Percentiles rank a stretch among this genome's conserved stretches.
phyloP scores from a whole-genome alignment of 2,329 filamentous ascomycete genomes.

The Sclerotinia trifoliorum region DNA sequence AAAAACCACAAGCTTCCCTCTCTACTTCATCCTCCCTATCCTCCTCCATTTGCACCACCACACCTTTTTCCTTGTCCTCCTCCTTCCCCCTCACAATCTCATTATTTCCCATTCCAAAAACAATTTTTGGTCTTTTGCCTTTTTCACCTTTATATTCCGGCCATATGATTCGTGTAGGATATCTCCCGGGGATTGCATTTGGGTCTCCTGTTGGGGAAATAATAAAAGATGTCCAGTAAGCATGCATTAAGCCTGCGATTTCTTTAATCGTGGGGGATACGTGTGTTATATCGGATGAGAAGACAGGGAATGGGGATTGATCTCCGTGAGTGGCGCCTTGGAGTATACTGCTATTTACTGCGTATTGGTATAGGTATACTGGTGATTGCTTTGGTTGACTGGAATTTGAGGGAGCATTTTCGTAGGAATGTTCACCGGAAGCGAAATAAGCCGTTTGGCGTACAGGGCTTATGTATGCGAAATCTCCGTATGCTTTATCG shows the following conservation, averaged over 20 bases:
- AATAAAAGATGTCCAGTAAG: constrained; percentile 40
- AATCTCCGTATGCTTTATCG: constrained; percentile 61
- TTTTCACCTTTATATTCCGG: constrained; percentile 30
- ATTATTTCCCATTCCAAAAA: constrained; percentile 61
- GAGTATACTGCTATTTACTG: constrained; percentile 43
- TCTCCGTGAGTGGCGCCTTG: constrained; percentile 46
- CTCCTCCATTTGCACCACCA: constrained; percentile 45
- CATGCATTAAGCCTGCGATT: constrained; percentile 37
- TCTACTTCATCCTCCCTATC: constrained; percentile 44
- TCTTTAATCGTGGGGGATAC: constrained; percentile 23
- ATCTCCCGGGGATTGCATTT: constrained; percentile 32
- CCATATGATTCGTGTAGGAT: constrained; percentile 15
- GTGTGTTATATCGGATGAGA: constrained; percentile 34
- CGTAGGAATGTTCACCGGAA: constrained; percentile 25
- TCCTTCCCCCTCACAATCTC: constrained; percentile 47
- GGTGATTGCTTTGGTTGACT: constrained; percentile 23
- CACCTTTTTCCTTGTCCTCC: constrained; percentile 40
- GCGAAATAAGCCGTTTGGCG: constrained; percentile 55
- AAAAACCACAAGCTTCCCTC: constrained; percentile 54
- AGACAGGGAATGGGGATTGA: constrained; percentile 47
- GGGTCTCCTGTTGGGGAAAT: constrained; percentile 34
- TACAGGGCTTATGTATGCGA: constrained; percentile 63
- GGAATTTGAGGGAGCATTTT: neutral
- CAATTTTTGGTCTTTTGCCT: constrained; percentile 36
- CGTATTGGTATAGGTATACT: constrained; percentile 61